Conservation (phyloP, 1,284 basidiomycete genomes). For the Ustilago curta region DNA sequence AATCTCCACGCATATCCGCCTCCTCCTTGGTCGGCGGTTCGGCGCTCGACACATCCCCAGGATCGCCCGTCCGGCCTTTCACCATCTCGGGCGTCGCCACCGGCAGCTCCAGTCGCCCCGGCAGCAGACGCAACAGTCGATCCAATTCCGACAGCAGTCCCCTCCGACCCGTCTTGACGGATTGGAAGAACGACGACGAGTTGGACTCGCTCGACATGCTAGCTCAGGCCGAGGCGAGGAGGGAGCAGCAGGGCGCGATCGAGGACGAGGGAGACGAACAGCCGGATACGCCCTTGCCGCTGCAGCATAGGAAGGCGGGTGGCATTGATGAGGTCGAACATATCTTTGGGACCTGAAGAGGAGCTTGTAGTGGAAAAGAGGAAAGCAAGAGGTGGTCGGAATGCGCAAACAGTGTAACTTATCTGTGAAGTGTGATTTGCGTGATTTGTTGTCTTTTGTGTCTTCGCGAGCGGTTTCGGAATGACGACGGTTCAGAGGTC, state of each 20-base stretch:
- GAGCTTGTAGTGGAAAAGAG: neutral
- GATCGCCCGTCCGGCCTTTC: constrained; percentile 34
- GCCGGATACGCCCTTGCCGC: constrained; percentile 25
- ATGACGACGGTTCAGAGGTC: too few relatives aligned
- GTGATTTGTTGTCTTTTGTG: too few relatives aligned
- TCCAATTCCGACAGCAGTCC: constrained; percentile 48
- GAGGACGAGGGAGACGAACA: constrained; percentile 43
- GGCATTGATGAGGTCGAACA: constrained; percentile 66
- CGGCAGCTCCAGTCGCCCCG: constrained; percentile 18
- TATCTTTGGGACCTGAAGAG: constrained; percentile 51
- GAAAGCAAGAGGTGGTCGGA: neutral
- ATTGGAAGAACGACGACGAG: constrained; percentile 59
- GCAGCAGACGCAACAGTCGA: constrained; percentile 38
- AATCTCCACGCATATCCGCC: constrained; percentile 14
- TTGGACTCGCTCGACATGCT: constrained; percentile 39
- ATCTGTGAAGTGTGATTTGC: neutral
- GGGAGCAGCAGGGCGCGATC: constrained; percentile 31
- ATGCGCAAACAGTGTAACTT: neutral
- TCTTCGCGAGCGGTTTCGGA: too few relatives aligned
- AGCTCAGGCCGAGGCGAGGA: constrained; percentile 42
- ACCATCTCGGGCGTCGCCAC: constrained; percentile 25
- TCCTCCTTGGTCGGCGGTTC: constrained; percentile 16
- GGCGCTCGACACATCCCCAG: constrained; percentile 35
- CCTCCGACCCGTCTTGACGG: constrained; percentile 59
- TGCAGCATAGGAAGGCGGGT: constrained; percentile 57